Evolutionary conservation across 345 rosid species (phyloP), one percentile per base, ranked within the genome.

Genomic region (Brassica incana): DNA sequence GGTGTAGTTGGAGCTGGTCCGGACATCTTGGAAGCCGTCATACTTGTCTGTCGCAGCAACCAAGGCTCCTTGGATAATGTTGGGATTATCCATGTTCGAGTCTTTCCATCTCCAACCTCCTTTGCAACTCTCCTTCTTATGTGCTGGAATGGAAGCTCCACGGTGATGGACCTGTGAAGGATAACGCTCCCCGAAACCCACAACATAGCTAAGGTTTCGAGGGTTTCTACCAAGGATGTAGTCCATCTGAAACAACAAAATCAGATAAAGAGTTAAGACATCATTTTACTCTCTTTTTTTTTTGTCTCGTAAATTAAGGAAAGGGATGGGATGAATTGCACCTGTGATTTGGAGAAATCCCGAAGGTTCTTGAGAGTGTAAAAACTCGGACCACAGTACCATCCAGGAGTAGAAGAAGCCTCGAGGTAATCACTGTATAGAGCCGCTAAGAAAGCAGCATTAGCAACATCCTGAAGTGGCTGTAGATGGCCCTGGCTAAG

Each of bases 391-490:
- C 98, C 98, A 76, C 97, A 91, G 61, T 88, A 92, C 98, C 97
- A 92, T 78, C 97, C 99, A 69, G 95, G 98, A 73, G 90, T 92
- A 85, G 88, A 93, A 16, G 94, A 91, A 77, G 97, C 98, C 10
- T 91, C 97, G 36, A 95, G 91, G 77, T 92, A 95, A 83, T 92
- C 99, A 76, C 91, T 89, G 76, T 45, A 95, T 23, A 91, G 64
- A 15, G 89, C 52, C 0, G 98, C 99, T 69, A 95, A 82, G 84
- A 89, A 95, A 65, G 98, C 98, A 9, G 98, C 94, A 80, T 91
- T 91, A 50, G 85, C 97, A 8, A 87, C 91, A 78, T 91, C 92
- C 69, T 95, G 99, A 15, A 95, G 94, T 59, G 98, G 99, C 80
- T 92, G 99, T 25, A 95, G 96, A 61, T 78, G 84, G 77, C 98